A percentile compares a stretch with the other conserved stretches of the same genome.
These are phyloP conservation scores for Artemisia tridentata DNA, from an alignment of 129 eudicot species.

Conservation along the genomic window DNA sequence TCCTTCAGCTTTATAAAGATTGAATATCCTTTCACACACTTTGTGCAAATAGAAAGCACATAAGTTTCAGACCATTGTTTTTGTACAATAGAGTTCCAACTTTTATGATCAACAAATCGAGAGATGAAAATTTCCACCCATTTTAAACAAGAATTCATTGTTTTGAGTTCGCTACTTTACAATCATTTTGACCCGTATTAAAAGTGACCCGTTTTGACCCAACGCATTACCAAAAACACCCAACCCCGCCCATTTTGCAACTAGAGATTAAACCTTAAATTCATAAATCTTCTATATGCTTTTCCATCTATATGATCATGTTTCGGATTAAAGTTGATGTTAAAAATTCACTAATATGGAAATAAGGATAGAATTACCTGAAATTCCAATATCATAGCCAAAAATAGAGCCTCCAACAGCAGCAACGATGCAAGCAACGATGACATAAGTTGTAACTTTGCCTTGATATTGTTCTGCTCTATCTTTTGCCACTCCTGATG, in stretches of 20 bases:
- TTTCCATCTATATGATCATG: not conserved
- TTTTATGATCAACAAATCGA: not conserved
- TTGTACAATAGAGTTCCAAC: not conserved
- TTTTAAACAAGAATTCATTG: not conserved
- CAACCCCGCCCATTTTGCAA: too few species aligned
- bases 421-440: conserved; percentile 77
- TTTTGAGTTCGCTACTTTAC: too few species aligned
- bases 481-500: conserved; percentile 65
- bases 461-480: conserved; percentile 70
- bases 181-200: not conserved
- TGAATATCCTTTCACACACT: not conserved
- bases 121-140: too few species aligned
- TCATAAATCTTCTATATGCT: conserved; percentile 1
- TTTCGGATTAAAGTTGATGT: too few species aligned
- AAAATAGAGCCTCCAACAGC: conserved; percentile 85
- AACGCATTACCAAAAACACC: too few species aligned
- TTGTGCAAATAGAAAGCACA: too few species aligned
- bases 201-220: conserved; percentile 1
- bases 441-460: conserved; percentile 61
- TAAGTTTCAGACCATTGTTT: not conserved
- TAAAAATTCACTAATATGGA: too few species aligned
- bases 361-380: conserved; percentile 39
- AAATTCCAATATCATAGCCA: conserved; percentile 85
- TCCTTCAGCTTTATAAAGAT: not conserved
- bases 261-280: conserved; percentile 5